Percentiles rank a stretch among this genome's conserved stretches.
phyloP scores from a whole-genome alignment of 148 eudicot species.

The Linanthus parryae region DNA sequence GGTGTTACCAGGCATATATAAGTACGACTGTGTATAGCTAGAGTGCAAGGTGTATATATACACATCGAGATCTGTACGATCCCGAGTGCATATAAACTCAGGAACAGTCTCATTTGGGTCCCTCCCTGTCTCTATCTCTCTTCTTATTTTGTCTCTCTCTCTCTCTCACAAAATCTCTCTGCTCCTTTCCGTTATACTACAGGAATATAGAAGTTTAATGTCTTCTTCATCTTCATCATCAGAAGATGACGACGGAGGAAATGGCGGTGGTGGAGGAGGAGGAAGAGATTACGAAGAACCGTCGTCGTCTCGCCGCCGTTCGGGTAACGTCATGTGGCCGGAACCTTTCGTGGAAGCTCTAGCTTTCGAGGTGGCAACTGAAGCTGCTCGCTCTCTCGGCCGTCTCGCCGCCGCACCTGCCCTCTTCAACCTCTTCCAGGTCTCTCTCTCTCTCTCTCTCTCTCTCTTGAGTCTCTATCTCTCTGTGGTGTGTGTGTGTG shows the following conservation, averaged over 20 bases:
- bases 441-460: slow-evolving; percentile 9
- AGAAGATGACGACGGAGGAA: not conserved
- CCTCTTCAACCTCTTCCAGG: slow-evolving; percentile 66
- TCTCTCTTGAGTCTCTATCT: not conserved
- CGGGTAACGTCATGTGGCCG: slow-evolving; percentile 62
- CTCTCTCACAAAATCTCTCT: no score
- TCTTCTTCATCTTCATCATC: slow-evolving; percentile 24
- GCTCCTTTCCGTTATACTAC: no score
- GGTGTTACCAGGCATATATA: no score
- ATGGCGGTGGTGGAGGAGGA: slow-evolving; percentile 9
- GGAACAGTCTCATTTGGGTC: no score
- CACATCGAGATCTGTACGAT: not conserved
- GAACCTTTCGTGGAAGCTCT: slow-evolving; percentile 82
- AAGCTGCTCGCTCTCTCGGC: slow-evolving; percentile 34
- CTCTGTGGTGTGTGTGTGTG: not conserved
- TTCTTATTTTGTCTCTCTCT: no score
- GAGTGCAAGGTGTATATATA: no score
- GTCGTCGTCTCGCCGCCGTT: slow-evolving; percentile 29
- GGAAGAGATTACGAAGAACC: slow-evolving; percentile 30
- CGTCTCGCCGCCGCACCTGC: slow-evolving; percentile 73
- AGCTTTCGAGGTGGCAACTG: slow-evolving; percentile 54
- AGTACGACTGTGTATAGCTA: no score
- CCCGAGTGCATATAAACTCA: no score
- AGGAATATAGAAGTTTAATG: no score
- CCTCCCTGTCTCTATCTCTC: not conserved